These are phyloP conservation scores for Penicillium sp. DNA, from an alignment of 2,329 filamentous ascomycete species.

Conservation along the genomic window DNA sequence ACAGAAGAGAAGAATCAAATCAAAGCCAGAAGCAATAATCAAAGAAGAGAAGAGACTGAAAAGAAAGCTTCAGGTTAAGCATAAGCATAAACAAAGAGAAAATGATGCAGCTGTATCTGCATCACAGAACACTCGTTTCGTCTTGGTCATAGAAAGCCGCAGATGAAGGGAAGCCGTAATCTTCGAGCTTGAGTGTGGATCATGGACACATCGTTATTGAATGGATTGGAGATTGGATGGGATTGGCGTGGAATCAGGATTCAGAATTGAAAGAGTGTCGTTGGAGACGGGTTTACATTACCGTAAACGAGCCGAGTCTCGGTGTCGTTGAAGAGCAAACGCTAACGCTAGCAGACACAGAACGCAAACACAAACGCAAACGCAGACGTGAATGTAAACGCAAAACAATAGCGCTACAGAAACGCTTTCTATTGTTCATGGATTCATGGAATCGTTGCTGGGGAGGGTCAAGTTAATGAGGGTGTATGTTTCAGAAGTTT, in stretches of 20 bases:
- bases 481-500: neutral
- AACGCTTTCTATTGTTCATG: slow-evolving; percentile 35
- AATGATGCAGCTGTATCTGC: slow-evolving; percentile 8
- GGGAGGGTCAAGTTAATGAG: neutral
- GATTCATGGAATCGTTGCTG: slow-evolving; percentile 17
- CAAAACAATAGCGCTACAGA: slow-evolving; percentile 14
- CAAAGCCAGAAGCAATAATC: neutral
- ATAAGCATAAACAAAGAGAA: neutral
- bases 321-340: slow-evolving; percentile 3
- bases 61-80: neutral
- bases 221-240: neutral
- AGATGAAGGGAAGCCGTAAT: slow-evolving; percentile 9
- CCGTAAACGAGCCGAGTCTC: neutral
- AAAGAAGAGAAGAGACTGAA: neutral
- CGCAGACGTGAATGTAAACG: neutral
- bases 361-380: neutral
- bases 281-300: neutral
- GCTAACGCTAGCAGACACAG: neutral
- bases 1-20: neutral
- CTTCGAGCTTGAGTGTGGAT: slow-evolving; percentile 18
- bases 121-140: slow-evolving; percentile 9
- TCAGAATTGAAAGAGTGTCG: neutral
- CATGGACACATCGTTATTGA: slow-evolving; percentile 19
- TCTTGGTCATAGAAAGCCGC: slow-evolving; percentile 8
- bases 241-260: neutral